A percentile compares a stretch with the other conserved stretches of the same genome.
Evolutionary conservation across 2,329 filamentous ascomycete species (phyloP).

Genomic region (Didymellaceae sp.): DNA sequence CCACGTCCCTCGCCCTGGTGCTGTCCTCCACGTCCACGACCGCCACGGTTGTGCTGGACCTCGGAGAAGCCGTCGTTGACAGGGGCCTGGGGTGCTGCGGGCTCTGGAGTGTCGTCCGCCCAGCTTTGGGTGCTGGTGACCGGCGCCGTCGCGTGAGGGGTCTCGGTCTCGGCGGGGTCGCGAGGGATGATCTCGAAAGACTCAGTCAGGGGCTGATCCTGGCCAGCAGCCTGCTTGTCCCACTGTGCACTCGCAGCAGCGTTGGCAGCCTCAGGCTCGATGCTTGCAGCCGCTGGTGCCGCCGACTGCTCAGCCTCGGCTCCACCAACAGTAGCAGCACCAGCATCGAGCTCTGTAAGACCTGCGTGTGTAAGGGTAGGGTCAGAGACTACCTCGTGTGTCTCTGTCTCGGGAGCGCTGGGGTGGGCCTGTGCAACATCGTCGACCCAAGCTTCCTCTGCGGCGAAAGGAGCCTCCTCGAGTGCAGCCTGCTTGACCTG

Average conservation of each 20-base stretch:
- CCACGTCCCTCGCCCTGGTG: slow-evolving; percentile 56
- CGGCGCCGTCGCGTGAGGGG: slow-evolving; percentile 57
- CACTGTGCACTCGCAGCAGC: slow-evolving; percentile 69
- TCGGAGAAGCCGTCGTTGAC: slow-evolving; percentile 74
- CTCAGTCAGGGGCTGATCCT: slow-evolving; percentile 63
- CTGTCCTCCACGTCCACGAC: slow-evolving; percentile 57
- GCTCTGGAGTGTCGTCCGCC: slow-evolving; percentile 73
- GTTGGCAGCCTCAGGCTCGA: slow-evolving; percentile 54
- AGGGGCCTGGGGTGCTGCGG: slow-evolving; percentile 38
- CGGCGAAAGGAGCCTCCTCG: slow-evolving; percentile 60
- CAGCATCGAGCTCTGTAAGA: slow-evolving; percentile 68
- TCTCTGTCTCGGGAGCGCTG: slow-evolving; percentile 43
- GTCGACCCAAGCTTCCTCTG: slow-evolving; percentile 58
- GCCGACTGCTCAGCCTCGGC: slow-evolving; percentile 34
- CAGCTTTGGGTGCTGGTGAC: slow-evolving; percentile 76
- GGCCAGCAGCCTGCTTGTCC: slow-evolving; percentile 61
- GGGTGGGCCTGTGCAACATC: slow-evolving; percentile 55
- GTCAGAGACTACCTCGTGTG: slow-evolving; percentile 59
- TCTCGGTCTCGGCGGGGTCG: slow-evolving; percentile 76
- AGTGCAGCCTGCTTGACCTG: slow-evolving; percentile 63
- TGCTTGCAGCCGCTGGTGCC: slow-evolving; percentile 47
- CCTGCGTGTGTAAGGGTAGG: slow-evolving; percentile 71
- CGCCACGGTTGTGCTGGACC: slow-evolving; percentile 58
- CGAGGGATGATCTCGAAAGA: slow-evolving; percentile 79
- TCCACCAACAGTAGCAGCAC: slow-evolving; percentile 40